Evolutionary conservation across 139 green algal species (phyloP).

Genomic region (Deuterostichococcus epilithicus): DNA sequence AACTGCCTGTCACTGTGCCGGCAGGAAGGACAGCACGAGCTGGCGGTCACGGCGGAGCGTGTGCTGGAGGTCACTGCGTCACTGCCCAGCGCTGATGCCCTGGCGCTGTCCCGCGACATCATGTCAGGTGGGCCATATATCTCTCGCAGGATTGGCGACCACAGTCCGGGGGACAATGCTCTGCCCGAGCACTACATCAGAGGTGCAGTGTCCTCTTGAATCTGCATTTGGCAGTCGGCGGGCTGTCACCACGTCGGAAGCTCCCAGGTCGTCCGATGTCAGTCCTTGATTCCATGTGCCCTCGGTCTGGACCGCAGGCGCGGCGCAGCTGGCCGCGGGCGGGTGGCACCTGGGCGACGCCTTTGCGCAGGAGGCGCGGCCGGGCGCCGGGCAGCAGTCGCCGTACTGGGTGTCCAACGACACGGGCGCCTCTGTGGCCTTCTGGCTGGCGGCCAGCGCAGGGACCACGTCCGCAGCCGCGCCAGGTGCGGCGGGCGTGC

Average conservation of each 20-base stretch:
- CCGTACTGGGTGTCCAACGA: constrained; percentile 34
- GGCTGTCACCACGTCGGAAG: no score
- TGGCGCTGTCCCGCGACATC: not conserved
- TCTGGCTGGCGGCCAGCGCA: constrained; percentile 14
- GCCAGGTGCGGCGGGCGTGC: not conserved
- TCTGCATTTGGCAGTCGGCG: no score
- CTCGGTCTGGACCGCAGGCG: no score
- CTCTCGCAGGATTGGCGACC: no score
- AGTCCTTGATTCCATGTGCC: no score
- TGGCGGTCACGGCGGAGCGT: constrained; percentile 10
- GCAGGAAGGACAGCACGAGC: constrained; percentile 4
- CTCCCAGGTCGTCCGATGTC: no score
- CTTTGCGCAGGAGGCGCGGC: not conserved
- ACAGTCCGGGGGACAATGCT: no score
- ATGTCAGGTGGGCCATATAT: not conserved
- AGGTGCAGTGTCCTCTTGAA: no score
- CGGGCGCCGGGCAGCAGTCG: not conserved
- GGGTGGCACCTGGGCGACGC: not conserved
- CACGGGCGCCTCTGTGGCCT: constrained; percentile 22
- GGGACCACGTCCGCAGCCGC: no score
- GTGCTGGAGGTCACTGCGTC: constrained; percentile 50
- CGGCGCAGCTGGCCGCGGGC: not conserved
- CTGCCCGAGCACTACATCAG: no score
- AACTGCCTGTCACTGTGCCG: not conserved
- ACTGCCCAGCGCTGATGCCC: constrained; percentile 11